A percentile compares a stretch with the other conserved stretches of the same genome.
Conservation (phyloP, 2,329 filamentous ascomycete species). For the Fusarium euwallaceae region DNA sequence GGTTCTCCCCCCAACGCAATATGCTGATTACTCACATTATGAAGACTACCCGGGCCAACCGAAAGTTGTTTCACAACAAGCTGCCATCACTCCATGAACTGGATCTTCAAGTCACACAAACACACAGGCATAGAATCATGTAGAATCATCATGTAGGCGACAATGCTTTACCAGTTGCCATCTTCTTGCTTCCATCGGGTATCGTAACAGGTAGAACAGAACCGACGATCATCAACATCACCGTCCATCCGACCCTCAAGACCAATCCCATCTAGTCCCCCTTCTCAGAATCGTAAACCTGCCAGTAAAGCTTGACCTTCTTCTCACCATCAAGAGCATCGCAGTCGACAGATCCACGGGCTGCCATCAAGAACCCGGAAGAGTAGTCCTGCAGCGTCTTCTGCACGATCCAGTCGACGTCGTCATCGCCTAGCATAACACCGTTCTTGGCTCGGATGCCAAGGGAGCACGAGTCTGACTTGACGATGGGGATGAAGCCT, state of each 20-base stretch:
- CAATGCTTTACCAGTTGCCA: slow-evolving; percentile 13
- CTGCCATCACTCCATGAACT: background rate
- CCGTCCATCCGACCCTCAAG: slow-evolving; percentile 17
- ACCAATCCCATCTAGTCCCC: slow-evolving; percentile 5
- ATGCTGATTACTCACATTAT: background rate
- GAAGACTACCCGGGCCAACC: background rate
- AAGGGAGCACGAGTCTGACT: slow-evolving; percentile 44
- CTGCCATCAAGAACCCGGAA: slow-evolving; percentile 27
- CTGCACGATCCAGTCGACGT: slow-evolving; percentile 32
- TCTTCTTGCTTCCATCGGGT: slow-evolving; percentile 25
- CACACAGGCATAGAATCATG: background rate
- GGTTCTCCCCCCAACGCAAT: no score
- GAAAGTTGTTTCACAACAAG: background rate
- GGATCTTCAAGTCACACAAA: background rate
- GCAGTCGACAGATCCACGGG: slow-evolving; percentile 32
- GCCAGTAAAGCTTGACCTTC: slow-evolving; percentile 36
- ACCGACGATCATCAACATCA: slow-evolving; percentile 16
- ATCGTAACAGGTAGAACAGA: slow-evolving; percentile 28
- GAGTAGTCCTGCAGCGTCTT: slow-evolving; percentile 35
- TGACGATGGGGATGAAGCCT: slow-evolving; percentile 43
- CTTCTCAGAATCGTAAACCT: slow-evolving; percentile 26
- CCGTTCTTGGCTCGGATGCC: slow-evolving; percentile 41
- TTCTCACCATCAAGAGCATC: slow-evolving; percentile 6
- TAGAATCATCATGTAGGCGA: slow-evolving; percentile 8
- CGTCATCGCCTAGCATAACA: slow-evolving; percentile 30